Evolutionary conservation across 140 eudicot species (phyloP).

Genomic region (Flaveria floridana): DNA sequence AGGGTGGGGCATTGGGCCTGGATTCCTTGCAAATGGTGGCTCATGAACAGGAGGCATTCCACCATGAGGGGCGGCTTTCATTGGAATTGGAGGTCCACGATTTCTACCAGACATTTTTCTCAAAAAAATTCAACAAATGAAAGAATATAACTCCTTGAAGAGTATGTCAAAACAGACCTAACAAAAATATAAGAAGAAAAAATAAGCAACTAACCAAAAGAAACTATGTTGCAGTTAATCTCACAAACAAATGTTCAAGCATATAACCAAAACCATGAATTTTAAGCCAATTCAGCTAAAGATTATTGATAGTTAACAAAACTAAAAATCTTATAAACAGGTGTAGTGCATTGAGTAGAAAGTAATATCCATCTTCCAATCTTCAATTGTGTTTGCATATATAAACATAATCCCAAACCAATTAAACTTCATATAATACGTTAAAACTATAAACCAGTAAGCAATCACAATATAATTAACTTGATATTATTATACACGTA

Average conservation of each 20-base stretch:
- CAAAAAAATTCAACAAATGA: neutral
- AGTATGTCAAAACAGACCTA: conserved; percentile 20
- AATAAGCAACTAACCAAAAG: neutral
- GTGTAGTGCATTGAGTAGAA: neutral
- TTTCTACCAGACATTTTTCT: conserved; percentile 69
- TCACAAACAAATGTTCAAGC: neutral
- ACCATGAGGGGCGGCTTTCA: conserved; percentile 57
- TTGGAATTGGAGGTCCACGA: conserved; percentile 77
- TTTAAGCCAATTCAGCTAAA: no score
- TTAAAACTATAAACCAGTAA: no score
- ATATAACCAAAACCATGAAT: neutral
- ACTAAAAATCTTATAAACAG: neutral
- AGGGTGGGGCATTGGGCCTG: conserved; percentile 68
- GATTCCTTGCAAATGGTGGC: conserved; percentile 57
- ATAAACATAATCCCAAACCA: neutral
- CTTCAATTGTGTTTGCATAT: neutral
- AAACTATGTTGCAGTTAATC: neutral
- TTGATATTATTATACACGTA: no score
- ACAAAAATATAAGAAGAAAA: neutral
- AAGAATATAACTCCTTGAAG: conserved; percentile 14
- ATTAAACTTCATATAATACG: no score
- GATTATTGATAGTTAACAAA: no score
- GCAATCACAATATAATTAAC: no score
- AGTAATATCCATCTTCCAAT: neutral
- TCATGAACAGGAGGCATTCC: conserved; percentile 57